A percentile compares a stretch with the other conserved stretches of the same genome.
phyloP scores from a whole-genome alignment of 129 eudicot species.

The Pittosporum tobira region DNA sequence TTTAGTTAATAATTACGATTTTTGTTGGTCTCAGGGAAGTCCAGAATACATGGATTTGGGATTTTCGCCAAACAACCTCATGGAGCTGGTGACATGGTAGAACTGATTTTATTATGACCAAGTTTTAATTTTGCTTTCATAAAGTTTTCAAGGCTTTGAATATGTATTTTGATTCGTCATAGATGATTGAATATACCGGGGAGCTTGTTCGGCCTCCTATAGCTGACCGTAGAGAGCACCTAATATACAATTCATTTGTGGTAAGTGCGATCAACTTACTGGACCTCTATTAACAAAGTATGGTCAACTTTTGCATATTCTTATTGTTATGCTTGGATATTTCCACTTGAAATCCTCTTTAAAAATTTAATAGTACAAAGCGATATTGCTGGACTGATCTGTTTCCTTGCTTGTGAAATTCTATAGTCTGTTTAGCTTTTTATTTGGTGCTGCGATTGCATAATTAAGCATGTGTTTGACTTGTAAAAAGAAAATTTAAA shows the following conservation, averaged over 20 bases:
- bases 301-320: background rate
- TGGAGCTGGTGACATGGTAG: constrained; percentile 97
- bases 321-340: background rate
- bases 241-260: constrained; percentile 90
- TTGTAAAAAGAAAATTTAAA: no score
- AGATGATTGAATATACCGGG: constrained; percentile 96
- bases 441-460: background rate
- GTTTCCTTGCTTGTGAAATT: background rate
- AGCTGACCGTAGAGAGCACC: constrained; percentile 94
- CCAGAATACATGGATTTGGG: constrained; percentile 94
- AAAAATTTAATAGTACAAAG: background rate
- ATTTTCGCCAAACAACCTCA: constrained; percentile 84
- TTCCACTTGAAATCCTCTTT: background rate
- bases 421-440: background rate
- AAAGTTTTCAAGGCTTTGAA: background rate
- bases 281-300: background rate
- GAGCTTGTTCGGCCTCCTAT: constrained; percentile 84
- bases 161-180: constrained; percentile 5
- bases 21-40: constrained; percentile 53
- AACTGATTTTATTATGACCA: background rate
- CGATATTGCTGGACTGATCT: background rate
- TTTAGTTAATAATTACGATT: background rate
- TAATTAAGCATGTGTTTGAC: background rate
- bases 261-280: constrained; percentile 32
- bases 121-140: background rate